Conservation (phyloP, 805 yeast genomes). For the Candida sithepensis region DNA sequence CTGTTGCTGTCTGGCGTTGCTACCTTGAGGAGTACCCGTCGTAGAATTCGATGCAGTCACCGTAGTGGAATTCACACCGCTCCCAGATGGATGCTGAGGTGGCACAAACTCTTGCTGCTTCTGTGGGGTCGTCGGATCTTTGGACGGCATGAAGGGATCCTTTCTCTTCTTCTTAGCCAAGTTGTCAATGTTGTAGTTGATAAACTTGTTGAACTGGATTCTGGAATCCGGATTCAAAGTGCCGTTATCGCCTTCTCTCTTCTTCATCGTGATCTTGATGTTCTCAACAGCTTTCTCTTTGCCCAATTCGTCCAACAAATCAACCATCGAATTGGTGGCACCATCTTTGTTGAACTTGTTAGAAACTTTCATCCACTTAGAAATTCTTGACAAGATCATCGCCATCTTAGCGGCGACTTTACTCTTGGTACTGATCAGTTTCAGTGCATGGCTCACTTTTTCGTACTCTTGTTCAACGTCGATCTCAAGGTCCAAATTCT, state of each 20-base stretch:
- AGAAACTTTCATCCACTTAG: conserved; percentile 38
- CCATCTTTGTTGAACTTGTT: conserved; percentile 41
- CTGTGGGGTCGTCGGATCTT: not conserved
- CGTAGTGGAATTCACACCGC: not conserved
- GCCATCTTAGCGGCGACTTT: conserved; percentile 34
- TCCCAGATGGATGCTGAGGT: not conserved
- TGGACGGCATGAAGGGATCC: not conserved
- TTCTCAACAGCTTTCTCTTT: conserved; percentile 42
- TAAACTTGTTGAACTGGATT: conserved; percentile 28
- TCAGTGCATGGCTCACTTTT: conserved; percentile 24
- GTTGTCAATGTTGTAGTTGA: conserved; percentile 23
- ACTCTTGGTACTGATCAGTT: conserved; percentile 20
- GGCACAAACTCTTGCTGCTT: not conserved
- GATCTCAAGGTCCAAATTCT: conserved; percentile 32
- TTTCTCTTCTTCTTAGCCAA: conserved; percentile 8
- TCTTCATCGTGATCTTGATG: conserved; percentile 24
- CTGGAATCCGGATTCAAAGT: conserved; percentile 25
- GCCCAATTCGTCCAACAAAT: conserved; percentile 50
- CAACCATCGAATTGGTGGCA: conserved; percentile 53
- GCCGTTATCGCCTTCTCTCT: conserved; percentile 26
- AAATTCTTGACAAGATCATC: conserved; percentile 32
- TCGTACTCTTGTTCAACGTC: conserved; percentile 32
- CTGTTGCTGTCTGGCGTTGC: not conserved
- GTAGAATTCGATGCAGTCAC: not conserved
- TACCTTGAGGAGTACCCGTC: not conserved